Evolutionary conservation across 805 yeast species (phyloP), one percentile per base, ranked within the genome.

Genomic region (Pichia ethanolica): DNA sequence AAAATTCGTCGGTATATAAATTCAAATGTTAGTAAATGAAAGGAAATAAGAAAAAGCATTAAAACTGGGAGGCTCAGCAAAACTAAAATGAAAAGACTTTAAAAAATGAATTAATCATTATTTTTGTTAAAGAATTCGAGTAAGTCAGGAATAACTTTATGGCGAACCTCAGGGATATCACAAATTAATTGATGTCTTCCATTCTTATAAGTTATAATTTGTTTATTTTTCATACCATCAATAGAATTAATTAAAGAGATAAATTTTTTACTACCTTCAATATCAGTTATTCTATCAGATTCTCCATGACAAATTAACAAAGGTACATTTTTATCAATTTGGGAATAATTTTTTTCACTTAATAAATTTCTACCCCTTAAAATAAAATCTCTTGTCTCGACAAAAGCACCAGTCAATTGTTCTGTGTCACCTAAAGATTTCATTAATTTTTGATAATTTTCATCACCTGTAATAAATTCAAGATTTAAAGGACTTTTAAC

Each of bases 301-400:
- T 70, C 68, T 33, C 91, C 89, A 61, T 85, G 91, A 40, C 78
- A 56, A 10, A 86, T 66, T 33, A 82, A 61, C 5, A 84, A 57
- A 0, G 86, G 79, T 10, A 73, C 68, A 7, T 70, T 59, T 6
- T 69, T 63, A 41, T 65, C 63, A 48, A 69, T 65, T 41, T 68
- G 63, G 3, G 68, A 55, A 46, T 69, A 72, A 39, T 64, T 61
- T 4, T 70, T 65, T 5, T 60, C 65, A 6, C 70, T 60, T 36
- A 73, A 60, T 42, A 86, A 67, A 20, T 60, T 63, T 51, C 75
- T 72, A n/a, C 93, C 93, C 47, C 90, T 71, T 10, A 64, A 62
- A 37, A 85, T 60, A 71, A 85, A 81, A 55, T 82, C 90, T 58
- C 77, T 64, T 38, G 81, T 71, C 60, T 76, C 78, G 45, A 71